Evolutionary conservation across 352 stramenopile species (phyloP).

Genomic region (Thraustochytrium sp.): DNA sequence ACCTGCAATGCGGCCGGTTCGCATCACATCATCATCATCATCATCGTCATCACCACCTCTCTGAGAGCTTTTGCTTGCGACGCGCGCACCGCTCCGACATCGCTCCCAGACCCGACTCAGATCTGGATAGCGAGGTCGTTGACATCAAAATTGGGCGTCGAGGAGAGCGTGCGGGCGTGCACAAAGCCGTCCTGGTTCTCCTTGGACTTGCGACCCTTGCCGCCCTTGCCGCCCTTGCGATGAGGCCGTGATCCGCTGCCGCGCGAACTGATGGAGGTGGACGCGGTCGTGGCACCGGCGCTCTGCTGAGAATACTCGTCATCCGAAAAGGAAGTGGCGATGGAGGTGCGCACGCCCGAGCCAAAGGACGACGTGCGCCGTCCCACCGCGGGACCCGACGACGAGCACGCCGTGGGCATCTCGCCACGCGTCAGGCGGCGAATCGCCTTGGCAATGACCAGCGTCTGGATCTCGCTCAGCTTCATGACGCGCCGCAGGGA

Average conservation of each 20-base stretch:
- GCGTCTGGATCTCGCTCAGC: slow-evolving; percentile 29
- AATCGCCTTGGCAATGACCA: slow-evolving; percentile 35
- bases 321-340: not conserved
- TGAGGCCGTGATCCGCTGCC: not conserved
- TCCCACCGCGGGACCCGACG: not conserved
- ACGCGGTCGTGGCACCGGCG: not conserved
- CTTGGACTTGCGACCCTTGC: not conserved
- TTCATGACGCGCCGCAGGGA: slow-evolving; percentile 29
- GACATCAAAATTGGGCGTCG: not conserved
- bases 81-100: too few species aligned
- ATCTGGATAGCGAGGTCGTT: slow-evolving; percentile 21
- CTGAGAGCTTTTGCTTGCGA: too few species aligned
- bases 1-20: too few species aligned
- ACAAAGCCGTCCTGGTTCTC: not conserved
- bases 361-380: too few species aligned
- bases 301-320: not conserved
- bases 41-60: too few species aligned
- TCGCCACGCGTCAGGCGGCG: not conserved
- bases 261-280: not conserved
- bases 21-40: too few species aligned
- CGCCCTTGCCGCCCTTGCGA: not conserved
- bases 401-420: not conserved
- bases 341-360: too few species aligned
- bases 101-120: too few species aligned
- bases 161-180: not conserved